Evolutionary conservation across 176 grass and related monocot species (phyloP), one percentile per base, ranked within the genome.

Genomic region (Ensete glaucum): DNA sequence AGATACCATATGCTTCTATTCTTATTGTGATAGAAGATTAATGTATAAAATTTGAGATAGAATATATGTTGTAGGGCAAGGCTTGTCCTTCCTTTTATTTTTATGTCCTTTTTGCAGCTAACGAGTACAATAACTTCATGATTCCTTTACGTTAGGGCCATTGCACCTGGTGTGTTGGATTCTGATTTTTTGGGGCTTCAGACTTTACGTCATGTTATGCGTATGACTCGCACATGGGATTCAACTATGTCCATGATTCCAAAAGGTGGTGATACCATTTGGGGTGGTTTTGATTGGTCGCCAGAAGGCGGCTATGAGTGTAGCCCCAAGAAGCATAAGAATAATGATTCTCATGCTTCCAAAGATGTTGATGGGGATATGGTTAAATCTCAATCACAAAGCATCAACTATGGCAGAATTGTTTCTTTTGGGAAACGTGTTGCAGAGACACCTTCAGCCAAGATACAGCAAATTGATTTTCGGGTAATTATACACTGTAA

Each of bases 231-330:
- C 12, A 99, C 95, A 77, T 99, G 95, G 95, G 95, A 99, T 80
- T 90, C 95, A 63, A 94, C 91, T 65, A 99, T 99, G 88, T 99
- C 95, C 65, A 99, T 99, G 95, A 77, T 99, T 65, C 95, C 95
- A 62, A 99, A 91, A 89, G 95, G 95, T n/a, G 95, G 95, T 14
- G 95, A 99, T 25, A 94, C 88, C 62, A 99, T 99, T 81, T 99
- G 95, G 95, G 95, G 95, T 72, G 82, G 64, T 82, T 76, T 91
- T 22, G 84, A 99, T 85, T 89, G 82, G 90, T 84, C 91, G 82
- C 91, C 95, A 65, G 90, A 99, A 81, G 88, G 91, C 20, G 86
- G 84, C 2, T 66, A 81, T 71, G 78, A 75, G 66, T 99, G 94
- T 87, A 86, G 57, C 69, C 63, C 82, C 58, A 98, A 91, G 81